Conservation (phyloP, 768 basidiomycete genomes). For the Nevesoporus exiguus region DNA sequence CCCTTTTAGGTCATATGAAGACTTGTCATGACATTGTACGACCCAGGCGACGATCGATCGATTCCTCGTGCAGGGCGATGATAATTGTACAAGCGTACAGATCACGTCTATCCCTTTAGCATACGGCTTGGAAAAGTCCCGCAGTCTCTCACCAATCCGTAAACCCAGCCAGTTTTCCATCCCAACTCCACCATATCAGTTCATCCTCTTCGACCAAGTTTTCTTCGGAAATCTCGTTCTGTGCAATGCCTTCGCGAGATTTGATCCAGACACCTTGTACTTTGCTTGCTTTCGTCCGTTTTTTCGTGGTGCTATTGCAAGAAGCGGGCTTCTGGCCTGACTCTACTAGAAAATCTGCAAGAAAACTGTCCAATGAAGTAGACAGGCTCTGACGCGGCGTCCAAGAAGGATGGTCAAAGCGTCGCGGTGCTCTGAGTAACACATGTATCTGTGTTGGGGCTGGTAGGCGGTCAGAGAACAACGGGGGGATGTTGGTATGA, state of each 20-base stretch:
- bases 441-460: conserved; percentile 48
- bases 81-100: no score
- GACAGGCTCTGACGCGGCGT: conserved; percentile 43
- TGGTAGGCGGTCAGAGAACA: conserved; percentile 15
- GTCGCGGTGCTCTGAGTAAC: conserved; percentile 44
- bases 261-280: conserved; percentile 44
- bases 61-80: no score
- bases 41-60: no score
- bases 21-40: no score
- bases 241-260: conserved; percentile 12
- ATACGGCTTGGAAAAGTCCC: no score
- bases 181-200: conserved; percentile 52
- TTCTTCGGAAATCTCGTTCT: conserved; percentile 4
- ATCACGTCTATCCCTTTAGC: no score
- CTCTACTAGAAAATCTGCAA: conserved; percentile 28
- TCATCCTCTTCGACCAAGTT: conserved; percentile 40
- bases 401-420: conserved; percentile 47
- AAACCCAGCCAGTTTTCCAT: conserved; percentile 46
- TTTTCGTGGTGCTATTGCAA: conserved; percentile 21
- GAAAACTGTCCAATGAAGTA: conserved; percentile 34
- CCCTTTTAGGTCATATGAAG: no score
- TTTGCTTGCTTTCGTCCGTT: conserved; percentile 26
- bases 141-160: conserved; percentile 39
- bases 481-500: background rate
- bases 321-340: conserved; percentile 10